Conservation (phyloP, 345 rosid species). For the Brassica rapa region DNA sequence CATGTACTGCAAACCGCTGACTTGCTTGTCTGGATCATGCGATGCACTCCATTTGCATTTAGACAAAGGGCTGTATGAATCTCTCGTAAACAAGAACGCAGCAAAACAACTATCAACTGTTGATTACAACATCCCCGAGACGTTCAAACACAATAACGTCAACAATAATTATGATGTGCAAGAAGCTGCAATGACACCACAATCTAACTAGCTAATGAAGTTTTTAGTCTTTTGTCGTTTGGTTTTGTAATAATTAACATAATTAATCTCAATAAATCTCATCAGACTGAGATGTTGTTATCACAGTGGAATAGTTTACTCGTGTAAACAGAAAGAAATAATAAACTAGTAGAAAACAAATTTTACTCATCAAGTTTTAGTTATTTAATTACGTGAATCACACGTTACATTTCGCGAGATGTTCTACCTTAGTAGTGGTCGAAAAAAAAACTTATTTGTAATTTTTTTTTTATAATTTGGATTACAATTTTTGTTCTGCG, state of each 20-base stretch:
- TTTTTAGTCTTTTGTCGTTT: background rate
- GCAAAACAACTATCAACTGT: slow-evolving; percentile 3
- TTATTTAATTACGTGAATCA: background rate
- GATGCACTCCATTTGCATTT: slow-evolving; percentile 28
- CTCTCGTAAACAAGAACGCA: slow-evolving; percentile 18
- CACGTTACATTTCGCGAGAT: background rate
- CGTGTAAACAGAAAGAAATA: background rate
- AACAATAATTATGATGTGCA: slow-evolving; percentile 13
- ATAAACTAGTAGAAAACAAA: background rate
- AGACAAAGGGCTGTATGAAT: slow-evolving; percentile 34
- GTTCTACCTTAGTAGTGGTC: background rate
- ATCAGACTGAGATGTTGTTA: background rate
- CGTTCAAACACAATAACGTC: slow-evolving; percentile 9
- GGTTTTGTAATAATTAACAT: slow-evolving; percentile 11
- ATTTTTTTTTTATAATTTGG: background rate
- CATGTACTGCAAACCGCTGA: slow-evolving; percentile 30
- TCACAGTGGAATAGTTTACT: background rate
- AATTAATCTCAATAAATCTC: background rate
- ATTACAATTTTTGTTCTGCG: background rate
- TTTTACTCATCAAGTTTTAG: background rate
- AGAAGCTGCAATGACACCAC: slow-evolving; percentile 38
- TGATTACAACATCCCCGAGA: slow-evolving; percentile 24
- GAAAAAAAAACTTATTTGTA: too few relatives aligned
- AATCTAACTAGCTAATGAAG: slow-evolving; percentile 24
- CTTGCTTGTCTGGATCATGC: slow-evolving; percentile 31